phyloP scores from a whole-genome alignment of 352 stramenopile species.

The Pythium periplocum region DNA sequence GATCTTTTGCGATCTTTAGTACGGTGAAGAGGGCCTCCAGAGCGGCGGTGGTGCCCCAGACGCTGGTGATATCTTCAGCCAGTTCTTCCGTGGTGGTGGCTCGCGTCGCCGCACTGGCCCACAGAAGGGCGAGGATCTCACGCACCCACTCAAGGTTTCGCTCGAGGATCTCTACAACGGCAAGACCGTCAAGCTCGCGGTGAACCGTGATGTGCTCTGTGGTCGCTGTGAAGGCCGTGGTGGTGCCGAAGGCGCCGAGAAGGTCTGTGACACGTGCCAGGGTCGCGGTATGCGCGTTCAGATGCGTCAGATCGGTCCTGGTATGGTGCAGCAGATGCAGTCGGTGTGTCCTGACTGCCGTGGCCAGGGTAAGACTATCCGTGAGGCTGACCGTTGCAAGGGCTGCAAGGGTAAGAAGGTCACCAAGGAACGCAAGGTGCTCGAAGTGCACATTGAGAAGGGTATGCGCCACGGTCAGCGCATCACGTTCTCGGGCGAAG shows the following conservation, averaged over 20 bases:
- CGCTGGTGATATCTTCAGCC: conserved; percentile 93
- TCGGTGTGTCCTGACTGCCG: conserved; percentile 91
- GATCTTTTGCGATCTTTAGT: conserved; percentile 22
- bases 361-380: conserved; percentile 93
- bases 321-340: conserved; percentile 99
- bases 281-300: conserved; percentile 94
- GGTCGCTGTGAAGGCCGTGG: conserved; percentile 81
- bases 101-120: conserved; percentile 70
- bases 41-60: conserved; percentile 72
- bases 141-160: conserved; percentile 94
- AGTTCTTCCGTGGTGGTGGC: conserved; percentile 94
- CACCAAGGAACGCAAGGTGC: conserved; percentile 95
- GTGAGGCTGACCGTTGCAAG: conserved; percentile 92
- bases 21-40: conserved; percentile 97
- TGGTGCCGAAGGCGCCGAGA: conserved; percentile 91
- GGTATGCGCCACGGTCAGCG: conserved; percentile 97
- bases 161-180: conserved; percentile 99
- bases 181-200: conserved; percentile 97
- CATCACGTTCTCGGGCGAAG: conserved; percentile 96
- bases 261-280: conserved; percentile 92
- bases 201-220: conserved; percentile 94
- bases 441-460: conserved; percentile 98
- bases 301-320: conserved; percentile 95
- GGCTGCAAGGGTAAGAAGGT: conserved; percentile 92
- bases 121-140: conserved; percentile 95